Evolutionary conservation across 306 rosid genomes (phyloP).

Genomic region (Hippophae gyantsensis): DNA sequence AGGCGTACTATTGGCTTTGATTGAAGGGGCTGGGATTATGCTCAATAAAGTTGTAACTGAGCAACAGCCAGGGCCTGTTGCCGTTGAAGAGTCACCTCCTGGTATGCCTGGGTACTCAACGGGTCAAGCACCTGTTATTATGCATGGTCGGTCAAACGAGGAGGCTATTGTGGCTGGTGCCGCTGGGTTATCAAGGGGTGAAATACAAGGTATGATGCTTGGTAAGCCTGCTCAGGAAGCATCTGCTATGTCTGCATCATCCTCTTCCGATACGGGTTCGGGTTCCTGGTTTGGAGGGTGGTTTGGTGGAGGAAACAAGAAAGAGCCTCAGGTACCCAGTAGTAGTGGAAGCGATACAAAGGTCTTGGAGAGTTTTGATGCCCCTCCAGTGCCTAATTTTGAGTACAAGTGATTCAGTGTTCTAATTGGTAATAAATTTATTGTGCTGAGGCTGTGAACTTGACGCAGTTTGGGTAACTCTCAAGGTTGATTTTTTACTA

Average conservation of each 20-base stretch:
- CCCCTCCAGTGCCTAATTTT: slow-evolving; percentile 78
- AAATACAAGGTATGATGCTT: slow-evolving; percentile 25
- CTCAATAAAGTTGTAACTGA: slow-evolving; percentile 50
- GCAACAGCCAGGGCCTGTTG: slow-evolving; percentile 51
- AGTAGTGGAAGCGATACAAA: slow-evolving; percentile 74
- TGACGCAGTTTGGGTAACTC: no score
- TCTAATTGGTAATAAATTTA: background rate
- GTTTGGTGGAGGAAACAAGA: slow-evolving; percentile 39
- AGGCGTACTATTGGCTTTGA: slow-evolving; percentile 61
- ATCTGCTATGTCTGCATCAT: slow-evolving; percentile 3
- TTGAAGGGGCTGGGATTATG: slow-evolving; percentile 90
- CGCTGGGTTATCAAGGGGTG: slow-evolving; percentile 26
- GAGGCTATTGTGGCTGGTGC: slow-evolving; percentile 23
- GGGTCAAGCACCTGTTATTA: slow-evolving; percentile 21
- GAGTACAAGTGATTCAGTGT: slow-evolving; percentile 52
- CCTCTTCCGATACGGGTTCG: slow-evolving; percentile 15
- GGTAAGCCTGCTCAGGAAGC: slow-evolving; percentile 16
- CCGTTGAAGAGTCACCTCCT: slow-evolving; percentile 44
- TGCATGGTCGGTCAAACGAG: slow-evolving; percentile 13
- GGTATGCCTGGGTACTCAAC: slow-evolving; percentile 8
- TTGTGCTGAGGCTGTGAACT: no score
- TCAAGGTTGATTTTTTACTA: no score
- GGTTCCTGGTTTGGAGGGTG: slow-evolving; percentile 47
- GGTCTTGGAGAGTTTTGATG: slow-evolving; percentile 87
- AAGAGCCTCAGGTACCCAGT: slow-evolving; percentile 23